phyloP scores from a whole-genome alignment of 208 protist species.

The Wallacemonas sp. region DNA sequence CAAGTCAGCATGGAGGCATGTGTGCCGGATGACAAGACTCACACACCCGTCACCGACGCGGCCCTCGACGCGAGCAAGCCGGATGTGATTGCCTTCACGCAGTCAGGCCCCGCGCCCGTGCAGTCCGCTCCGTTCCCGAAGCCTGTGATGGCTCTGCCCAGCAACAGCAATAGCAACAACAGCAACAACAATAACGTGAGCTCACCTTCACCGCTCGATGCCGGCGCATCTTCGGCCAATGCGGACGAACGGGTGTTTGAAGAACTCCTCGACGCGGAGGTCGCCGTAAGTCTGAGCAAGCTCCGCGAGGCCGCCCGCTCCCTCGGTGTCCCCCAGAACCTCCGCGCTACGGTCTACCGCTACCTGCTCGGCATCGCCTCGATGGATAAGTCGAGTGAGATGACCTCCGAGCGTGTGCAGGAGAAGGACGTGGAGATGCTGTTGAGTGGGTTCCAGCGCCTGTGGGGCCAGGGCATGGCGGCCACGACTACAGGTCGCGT shows the following conservation, averaged over 20 bases:
- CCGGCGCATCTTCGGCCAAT: constrained; percentile 19
- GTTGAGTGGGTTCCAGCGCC: constrained; percentile 36
- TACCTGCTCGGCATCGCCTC: constrained; percentile 80
- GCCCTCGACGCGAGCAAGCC: no score
- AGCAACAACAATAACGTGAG: background rate
- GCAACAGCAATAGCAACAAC: constrained; percentile 2
- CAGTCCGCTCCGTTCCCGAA: no score
- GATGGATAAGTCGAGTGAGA: constrained; percentile 80
- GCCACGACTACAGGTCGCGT: constrained; percentile 21
- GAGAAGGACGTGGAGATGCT: constrained; percentile 81
- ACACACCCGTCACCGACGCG: no score
- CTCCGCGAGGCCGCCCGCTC: constrained; percentile 72
- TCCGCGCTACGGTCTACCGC: constrained; percentile 80
- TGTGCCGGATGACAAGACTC: no score
- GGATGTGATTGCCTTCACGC: no score
- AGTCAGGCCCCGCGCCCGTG: no score
- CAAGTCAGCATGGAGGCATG: no score
- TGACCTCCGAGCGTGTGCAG: constrained; percentile 81
- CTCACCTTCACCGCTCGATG: background rate
- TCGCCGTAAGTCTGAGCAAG: constrained; percentile 61
- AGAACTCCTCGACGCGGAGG: constrained; percentile 84
- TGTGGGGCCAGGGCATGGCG: constrained; percentile 26
- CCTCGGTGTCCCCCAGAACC: constrained; percentile 60
- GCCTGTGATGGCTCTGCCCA: background rate
- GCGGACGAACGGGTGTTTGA: constrained; percentile 61